These are phyloP conservation scores for Asparagopsis taxiformis DNA, from an alignment of 31 red algal species.

Conservation along the genomic window DNA sequence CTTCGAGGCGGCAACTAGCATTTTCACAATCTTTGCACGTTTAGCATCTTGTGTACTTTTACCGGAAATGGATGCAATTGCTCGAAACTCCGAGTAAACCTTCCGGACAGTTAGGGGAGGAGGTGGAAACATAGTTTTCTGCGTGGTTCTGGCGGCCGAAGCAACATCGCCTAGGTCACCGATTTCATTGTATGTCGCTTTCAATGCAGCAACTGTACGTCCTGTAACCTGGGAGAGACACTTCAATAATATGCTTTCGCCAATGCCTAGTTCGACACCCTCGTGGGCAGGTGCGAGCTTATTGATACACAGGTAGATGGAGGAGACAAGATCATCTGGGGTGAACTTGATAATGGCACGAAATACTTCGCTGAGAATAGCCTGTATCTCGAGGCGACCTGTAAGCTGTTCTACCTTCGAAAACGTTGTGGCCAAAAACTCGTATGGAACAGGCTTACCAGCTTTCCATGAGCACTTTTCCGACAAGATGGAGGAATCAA, in stretches of 20 bases:
- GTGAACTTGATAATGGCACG: constrained; percentile 56
- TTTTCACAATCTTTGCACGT: constrained; percentile 68
- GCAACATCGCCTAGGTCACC: constrained; percentile 98
- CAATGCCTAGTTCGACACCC: constrained; percentile 94
- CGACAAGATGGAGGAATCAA: background rate
- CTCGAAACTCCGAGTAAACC: constrained; percentile 73
- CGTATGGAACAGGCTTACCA: constrained; percentile 74
- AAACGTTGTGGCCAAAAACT: constrained; percentile 82
- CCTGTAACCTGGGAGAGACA: constrained; percentile 82
- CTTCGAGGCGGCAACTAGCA: constrained; percentile 71
- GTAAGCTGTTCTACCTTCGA: constrained; percentile 67
- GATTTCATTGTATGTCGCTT: constrained; percentile 46
- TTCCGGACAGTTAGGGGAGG: constrained; percentile 71
- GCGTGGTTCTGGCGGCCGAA: constrained; percentile 58
- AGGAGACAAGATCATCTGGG: constrained; percentile 82
- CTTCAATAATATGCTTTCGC: constrained; percentile 91
- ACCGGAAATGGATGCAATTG: constrained; percentile 74
- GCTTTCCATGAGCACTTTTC: constrained; percentile 53
- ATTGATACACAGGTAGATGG: constrained; percentile 91
- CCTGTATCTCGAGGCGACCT: constrained; percentile 85
- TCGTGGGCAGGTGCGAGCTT: constrained; percentile 91
- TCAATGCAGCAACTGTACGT: constrained; percentile 49
- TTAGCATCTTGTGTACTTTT: constrained; percentile 76
- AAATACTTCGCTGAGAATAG: constrained; percentile 70
- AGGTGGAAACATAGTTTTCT: constrained; percentile 92